Base-by-base conservation (phyloP, 805 yeast genomes). In the Metschnikowia borealis region DNA sequence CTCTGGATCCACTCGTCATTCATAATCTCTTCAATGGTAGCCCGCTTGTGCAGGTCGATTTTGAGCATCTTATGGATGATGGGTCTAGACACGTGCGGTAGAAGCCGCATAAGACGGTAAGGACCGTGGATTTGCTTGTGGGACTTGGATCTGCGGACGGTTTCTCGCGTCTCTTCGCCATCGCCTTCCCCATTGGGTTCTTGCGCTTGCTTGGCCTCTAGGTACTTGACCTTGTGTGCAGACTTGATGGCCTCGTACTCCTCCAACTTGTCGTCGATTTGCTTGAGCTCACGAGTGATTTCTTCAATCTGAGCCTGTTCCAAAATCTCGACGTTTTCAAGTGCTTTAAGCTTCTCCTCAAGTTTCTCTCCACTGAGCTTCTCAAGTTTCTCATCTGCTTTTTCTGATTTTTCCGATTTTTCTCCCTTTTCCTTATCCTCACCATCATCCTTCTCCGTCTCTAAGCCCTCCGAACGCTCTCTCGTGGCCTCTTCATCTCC, bases 61-160 rank as follows among this genome's bases (percentile, higher is more conserved):
- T 75, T 75, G 26, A 87, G 67, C 83, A 87, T 85, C 51, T 69
- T 75, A 21, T 86, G 83, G 31, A 87, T 73, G 10, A 87, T 72
- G 11, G 92, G 94, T 66, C 96, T 78, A 14, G 94, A 73, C 6
- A 92, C 90, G 65, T 87, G 96, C 4, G 96, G 96, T 35, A 87
- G 68, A 46, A 87, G 70, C 68, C 96, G 79, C 84, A 87, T 81
- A 56, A 87, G 70, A 63, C 96, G 74, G 68, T 87, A 87, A 10
- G 94, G 92, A 6, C 96, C 96, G 60, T 86, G 90, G 21, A 86
- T 81, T 54, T 82, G 84, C 57, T 80, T 81, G 31, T 59, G 57
- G n/a, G 66, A 42, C 34, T 71, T 58, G 55, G 76, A 73, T 53
- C 70, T 70, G 46, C 63, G 57, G 11, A 39, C 54, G 26, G 29